phyloP scores from a whole-genome alignment of 169 alveolate genomes.

The Neospora caninum region DNA sequence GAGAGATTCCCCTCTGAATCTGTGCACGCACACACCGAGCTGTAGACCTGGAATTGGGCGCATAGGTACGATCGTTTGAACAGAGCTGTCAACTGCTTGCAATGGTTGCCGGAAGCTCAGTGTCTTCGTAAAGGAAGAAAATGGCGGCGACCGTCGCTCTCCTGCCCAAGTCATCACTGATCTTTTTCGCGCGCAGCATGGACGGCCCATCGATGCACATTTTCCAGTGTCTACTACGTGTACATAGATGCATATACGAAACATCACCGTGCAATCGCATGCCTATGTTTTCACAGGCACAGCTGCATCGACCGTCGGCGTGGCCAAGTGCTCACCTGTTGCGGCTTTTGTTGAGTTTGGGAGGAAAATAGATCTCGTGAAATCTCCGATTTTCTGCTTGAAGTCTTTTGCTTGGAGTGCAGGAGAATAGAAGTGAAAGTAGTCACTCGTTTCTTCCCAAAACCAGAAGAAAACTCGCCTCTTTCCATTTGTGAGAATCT shows the following conservation, averaged over 20 bases:
- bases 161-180: too few species aligned
- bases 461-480: conserved; percentile 86
- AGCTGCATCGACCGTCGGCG: background rate
- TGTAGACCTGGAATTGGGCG: too few species aligned
- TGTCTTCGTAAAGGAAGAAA: too few species aligned
- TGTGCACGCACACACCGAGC: too few species aligned
- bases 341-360: conserved; percentile 79
- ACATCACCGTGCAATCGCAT: background rate
- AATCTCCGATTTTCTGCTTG: conserved; percentile 79
- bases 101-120: too few species aligned
- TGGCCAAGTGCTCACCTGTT: conserved; percentile 37
- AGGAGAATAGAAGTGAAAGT: conserved; percentile 75
- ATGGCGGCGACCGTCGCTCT: too few species aligned
- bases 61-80: too few species aligned
- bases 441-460: conserved; percentile 78
- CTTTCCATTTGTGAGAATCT: conserved; percentile 89
- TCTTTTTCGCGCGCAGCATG: too few species aligned
- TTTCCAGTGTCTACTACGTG: too few species aligned
- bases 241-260: background rate
- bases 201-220: too few species aligned
- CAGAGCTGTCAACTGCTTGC: too few species aligned
- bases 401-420: conserved; percentile 72
- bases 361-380: conserved; percentile 87
- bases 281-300: background rate
- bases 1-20: too few species aligned